These are phyloP conservation scores for Chalaropsis ovoidea DNA, from an alignment of 2,329 filamentous ascomycete species.

Conservation along the genomic window DNA sequence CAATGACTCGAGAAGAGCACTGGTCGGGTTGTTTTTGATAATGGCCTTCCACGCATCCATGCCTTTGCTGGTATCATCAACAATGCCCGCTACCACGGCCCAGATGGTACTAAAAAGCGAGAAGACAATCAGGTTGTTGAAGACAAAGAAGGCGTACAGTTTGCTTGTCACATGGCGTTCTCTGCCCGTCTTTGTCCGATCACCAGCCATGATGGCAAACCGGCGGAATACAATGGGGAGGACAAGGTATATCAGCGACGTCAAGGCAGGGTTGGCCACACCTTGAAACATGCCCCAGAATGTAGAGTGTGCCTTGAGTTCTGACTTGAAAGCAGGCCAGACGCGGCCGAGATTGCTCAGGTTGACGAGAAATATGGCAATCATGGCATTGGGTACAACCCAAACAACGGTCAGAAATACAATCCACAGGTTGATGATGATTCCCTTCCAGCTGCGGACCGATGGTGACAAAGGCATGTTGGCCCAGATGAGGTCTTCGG, in stretches of 20 bases:
- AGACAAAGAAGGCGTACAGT: conserved; percentile 89
- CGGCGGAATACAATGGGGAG: conserved; percentile 87
- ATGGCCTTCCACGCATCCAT: conserved; percentile 60
- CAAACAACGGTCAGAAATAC: conserved; percentile 69
- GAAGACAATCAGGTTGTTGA: conserved; percentile 94
- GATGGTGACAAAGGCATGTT: conserved; percentile 67
- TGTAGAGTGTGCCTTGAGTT: conserved; percentile 50
- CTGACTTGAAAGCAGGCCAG: conserved; percentile 63
- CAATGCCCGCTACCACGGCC: conserved; percentile 57
- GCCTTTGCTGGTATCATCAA: conserved; percentile 47
- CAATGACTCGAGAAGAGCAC: conserved; percentile 59
- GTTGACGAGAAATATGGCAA: conserved; percentile 86
- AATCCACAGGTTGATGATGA: conserved; percentile 80
- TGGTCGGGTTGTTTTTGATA: conserved; percentile 50
- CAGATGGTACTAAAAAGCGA: conserved; percentile 81
- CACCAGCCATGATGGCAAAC: conserved; percentile 71
- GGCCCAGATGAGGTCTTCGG: conserved; percentile 91
- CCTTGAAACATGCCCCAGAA: conserved; percentile 86
- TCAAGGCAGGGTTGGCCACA: conserved; percentile 78
- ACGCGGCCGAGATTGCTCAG: conserved; percentile 67
- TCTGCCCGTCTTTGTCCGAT: conserved; percentile 81
- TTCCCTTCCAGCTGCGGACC: conserved; percentile 58
- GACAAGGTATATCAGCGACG: conserved; percentile 75
- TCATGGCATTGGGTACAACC: conserved; percentile 86
- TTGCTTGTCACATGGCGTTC: conserved; percentile 86